Conservation (phyloP, 306 rosid species). For the Ormosia semicastrata region DNA sequence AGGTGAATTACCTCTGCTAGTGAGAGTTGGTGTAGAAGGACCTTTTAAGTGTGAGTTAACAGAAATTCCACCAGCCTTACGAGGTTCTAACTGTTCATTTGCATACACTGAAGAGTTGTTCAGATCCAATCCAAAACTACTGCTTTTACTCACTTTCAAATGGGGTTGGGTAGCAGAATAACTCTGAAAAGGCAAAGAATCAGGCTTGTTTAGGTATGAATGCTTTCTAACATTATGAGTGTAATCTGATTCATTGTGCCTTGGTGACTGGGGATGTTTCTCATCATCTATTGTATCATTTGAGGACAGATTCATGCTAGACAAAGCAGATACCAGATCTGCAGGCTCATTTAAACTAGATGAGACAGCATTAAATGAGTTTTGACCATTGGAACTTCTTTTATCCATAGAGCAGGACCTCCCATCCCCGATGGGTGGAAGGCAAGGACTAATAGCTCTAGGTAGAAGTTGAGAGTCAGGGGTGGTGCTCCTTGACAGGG, state of each 20-base stretch:
- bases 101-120: constrained; percentile 39
- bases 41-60: constrained; percentile 60
- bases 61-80: constrained; percentile 46
- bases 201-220: constrained; percentile 61
- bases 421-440: constrained; percentile 91
- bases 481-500: constrained; percentile 87
- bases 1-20: constrained; percentile 57
- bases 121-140: constrained; percentile 45
- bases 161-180: constrained; percentile 38
- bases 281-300: constrained; percentile 59
- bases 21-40: constrained; percentile 50
- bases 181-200: constrained; percentile 46
- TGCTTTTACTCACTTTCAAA: constrained; percentile 52
- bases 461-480: constrained; percentile 88
- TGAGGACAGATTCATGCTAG: constrained; percentile 72
- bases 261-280: constrained; percentile 49
- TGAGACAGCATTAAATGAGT: constrained; percentile 59
- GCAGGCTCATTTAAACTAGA: constrained; percentile 61
- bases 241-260: constrained; percentile 39
- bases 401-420: constrained; percentile 60
- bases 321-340: constrained; percentile 73
- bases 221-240: constrained; percentile 38
- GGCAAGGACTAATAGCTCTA: constrained; percentile 92
- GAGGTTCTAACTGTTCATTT: constrained; percentile 53
- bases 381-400: constrained; percentile 60